Base-by-base conservation (phyloP, 2,329 filamentous ascomycete species). In the Anisogramma anomala region DNA sequence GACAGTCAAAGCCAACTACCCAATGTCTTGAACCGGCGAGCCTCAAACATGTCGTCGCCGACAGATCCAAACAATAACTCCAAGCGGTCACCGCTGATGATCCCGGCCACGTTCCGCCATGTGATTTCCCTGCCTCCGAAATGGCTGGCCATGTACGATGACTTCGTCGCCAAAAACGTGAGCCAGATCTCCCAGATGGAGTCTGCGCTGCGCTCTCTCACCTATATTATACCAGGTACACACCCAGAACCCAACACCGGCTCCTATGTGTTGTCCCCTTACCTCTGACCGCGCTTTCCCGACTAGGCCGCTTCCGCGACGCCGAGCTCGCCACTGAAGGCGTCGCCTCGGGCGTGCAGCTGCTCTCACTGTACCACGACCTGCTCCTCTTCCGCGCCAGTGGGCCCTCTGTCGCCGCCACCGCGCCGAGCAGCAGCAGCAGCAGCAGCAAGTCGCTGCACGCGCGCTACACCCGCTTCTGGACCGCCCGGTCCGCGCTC, bases 321-420 rank as follows among this genome's bases (percentile, higher is more conserved):
- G 88, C 89, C 48, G 91, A 96, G 60, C 82, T 96, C 52, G 86
- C 89, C 36, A 94, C 89, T 38, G 91, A 98, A 63, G 89, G 84
- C 33, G 72, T 94, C 36, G 85, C 94, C 60, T 91, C 85, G 11
- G 79, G 81, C 49, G 84, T 95, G 19, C 87, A 94, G 58, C 73
- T 96, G 13, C 77, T 96, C 41, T 88, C 87, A 1, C 70, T 95
- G 41, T 95, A 95, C 61, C 89, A 96, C 71, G 89, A 95, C 62
- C 78, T 79, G 41, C 74, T 96, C 33, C 80, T 96, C 36, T 72
- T 82, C 39, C 77, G 68, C 41, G 65, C 68, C 36, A 34, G 26
- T n/a, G n/a, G n/a, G n/a, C n/a, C n/a, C n/a, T n/a, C n/a, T n/a
- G n/a, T n/a, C 15, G 28, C 33, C 23, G 30, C 40, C 10, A 23